Evolutionary conservation across 495 filamentous ascomycete species (phyloP), one percentile per base, ranked within the genome.

Genomic region (Bryoglossum gracile): DNA sequence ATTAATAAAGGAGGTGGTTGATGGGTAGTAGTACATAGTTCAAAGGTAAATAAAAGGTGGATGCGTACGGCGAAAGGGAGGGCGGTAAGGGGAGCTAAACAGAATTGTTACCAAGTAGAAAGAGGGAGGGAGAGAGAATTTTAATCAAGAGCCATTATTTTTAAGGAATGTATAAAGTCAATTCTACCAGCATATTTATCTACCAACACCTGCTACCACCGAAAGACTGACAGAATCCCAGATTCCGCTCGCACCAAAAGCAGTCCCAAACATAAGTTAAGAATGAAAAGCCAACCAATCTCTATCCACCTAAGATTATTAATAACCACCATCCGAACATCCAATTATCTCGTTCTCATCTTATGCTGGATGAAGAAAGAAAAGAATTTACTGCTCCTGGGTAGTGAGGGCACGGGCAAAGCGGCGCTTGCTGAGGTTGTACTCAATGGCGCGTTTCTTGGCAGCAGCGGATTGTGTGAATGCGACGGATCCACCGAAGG

Each of bases 401-500:
- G 21, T 18, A 17, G 24, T 39, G 18, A 56, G 30, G 10, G 49
- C 41, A 18, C 58, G 54, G 30, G 58, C 58, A 28, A 61, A 61
- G 51, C 55, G 52, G 39, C 72, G 62, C 63, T 68, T 73, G 66
- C 57, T 66, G 62, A 69, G 40, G 30, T 69, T 64, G 51, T 70
- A 68, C 19, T 61, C 64, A 26, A 73, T 55, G 13, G 70, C 68
- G 13, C 72, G 59, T 67, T 71, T 74, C 48, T 65, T 62, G 3
- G 68, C 69, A 18, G 62, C 65, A 17, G 70, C n/a, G 22, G 67
- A 70, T 59, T 68, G 64, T 6, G 71, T 74, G 50, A 75, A 75
- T 3, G 72, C 72, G 3, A 66, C 70, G 2, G 71, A 73, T 18
- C 79, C 78, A 43, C 79, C 79, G 54, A 83, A 83, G 1, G 79